Evolutionary conservation across 176 grass and related monocot species (phyloP), one percentile per base, ranked within the genome.

Genomic region (Zoysia japonica): DNA sequence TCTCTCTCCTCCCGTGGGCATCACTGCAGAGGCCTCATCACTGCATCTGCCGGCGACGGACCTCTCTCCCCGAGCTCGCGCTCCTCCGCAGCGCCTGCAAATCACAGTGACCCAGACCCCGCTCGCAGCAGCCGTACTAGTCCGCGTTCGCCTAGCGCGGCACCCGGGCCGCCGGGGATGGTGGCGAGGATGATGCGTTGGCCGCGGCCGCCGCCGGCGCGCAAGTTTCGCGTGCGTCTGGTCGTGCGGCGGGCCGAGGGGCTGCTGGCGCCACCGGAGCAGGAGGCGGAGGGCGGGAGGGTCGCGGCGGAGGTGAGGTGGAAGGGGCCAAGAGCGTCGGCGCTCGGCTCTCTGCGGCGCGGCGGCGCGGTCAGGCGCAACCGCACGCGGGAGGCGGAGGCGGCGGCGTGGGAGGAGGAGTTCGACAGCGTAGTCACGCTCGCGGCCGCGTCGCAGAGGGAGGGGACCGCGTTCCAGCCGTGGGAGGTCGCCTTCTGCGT

Each of bases 121-220:
- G 39, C 76, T 63, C 38, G 45, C 70, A 16, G 68, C 75, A 28
- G 28, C 28, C 28, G 28, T 28, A 28, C 28, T 28, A 28, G 28
- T 28, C 28, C 28, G 28, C 28, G 28, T 28, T 28, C 28, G 28
- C 28, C 28, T 46, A 57, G n/a, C 7, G 61, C 61, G 49, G 6
- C 42, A 6, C 12, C 69, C 3, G 52, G 1, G 51, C 41, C 20
- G 68, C 49, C 65, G 38, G 47, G 17, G 65, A 96, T 99, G 92
- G 90, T 89, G 47, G 72, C 84, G 76, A 99, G 73, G 88, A 85
- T 99, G 88, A 99, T 99, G 75, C 72, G 90, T 76, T 99, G 96
- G 96, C 90, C 92, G 81, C 90, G 92, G 68, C 96, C 86, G 28
- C 86, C 90, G 15, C 19, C 81, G 45, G 82, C 84, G 52, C 93